Base-by-base conservation (phyloP, 768 basidiomycete species). In the Ramaria sp. region DNA sequence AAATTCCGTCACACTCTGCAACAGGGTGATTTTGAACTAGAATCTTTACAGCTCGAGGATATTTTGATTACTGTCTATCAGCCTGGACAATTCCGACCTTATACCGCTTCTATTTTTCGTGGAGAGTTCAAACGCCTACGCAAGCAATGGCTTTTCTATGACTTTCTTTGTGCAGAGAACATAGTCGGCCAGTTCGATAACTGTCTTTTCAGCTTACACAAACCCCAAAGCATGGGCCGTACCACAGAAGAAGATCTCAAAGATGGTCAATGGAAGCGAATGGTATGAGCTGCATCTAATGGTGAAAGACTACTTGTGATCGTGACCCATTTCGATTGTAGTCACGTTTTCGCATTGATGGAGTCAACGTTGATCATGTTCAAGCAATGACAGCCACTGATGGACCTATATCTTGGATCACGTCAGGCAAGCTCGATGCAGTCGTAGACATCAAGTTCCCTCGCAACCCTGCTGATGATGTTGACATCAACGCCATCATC, bases 361-460 rank as follows among this genome's bases (percentile, higher is more conserved):
- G 95, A 12, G 85, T 99, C 48, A 92, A 88, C 58, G 83, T 99
- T 61, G 96, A 99, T 69, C 96, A 99, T 65, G 71, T 96, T 51
- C 89, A 96, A 68, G 80, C 83, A 49, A 81, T 85, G 32, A 82
- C 84, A 3, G 88, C 85, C 2, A 76, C 77, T 52, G 88, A 85
- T 58, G 89, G 92, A 6, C 93, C 94, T 12, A 85, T 98, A 57
- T 93, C 92, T 1, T 99, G 96, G 96, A 92, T 99, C 56, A 94
- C 88, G 0, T 89, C 94, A 0, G 96, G 96, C 41, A 96, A 95
- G 68, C 77, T 96, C 25, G 96, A 99, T 63, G 89, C 92, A 9
- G 96, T 99, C 5, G 78, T 97, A 22, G 96, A 99, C 69, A 94
- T 99, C 70, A 92, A 94, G 64, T 98, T 99, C 68, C 94, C 96